A percentile compares a stretch with the other conserved stretches of the same genome.
Evolutionary conservation across 768 basidiomycete genomes (phyloP).

Genomic region (Dioszegia aurantiaca): DNA sequence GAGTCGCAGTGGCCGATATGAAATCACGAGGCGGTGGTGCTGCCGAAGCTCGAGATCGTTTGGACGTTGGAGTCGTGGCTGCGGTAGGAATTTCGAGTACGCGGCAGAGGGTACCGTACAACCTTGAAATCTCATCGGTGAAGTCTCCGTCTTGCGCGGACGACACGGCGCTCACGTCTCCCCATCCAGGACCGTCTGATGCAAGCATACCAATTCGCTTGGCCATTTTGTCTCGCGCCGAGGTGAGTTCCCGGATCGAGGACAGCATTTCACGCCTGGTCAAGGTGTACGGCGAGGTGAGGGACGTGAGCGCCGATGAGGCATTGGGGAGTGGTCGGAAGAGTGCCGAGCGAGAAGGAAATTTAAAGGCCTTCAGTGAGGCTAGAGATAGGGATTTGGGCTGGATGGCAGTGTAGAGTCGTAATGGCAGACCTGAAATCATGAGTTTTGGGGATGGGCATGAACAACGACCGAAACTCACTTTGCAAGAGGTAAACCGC

Average conservation of each 20-base stretch:
- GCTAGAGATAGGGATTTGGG: constrained; percentile 31
- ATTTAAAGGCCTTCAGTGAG: constrained; percentile 30
- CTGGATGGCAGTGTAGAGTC: constrained; percentile 32
- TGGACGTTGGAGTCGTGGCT: constrained; percentile 20
- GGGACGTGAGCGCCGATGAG: constrained; percentile 30
- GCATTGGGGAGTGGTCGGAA: constrained; percentile 37
- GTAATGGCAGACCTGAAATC: constrained; percentile 33
- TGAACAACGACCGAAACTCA: no score
- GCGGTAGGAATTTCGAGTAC: constrained; percentile 36
- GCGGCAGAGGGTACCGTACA: constrained; percentile 37
- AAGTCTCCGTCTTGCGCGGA: constrained; percentile 1
- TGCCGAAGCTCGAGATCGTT: constrained; percentile 21
- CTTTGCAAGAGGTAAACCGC: constrained; percentile 74
- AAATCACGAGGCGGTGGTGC: constrained; percentile 14
- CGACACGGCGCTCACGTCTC: constrained; percentile 26
- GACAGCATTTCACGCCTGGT: constrained; percentile 47
- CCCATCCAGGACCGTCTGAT: constrained; percentile 44
- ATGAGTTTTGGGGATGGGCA: no score
- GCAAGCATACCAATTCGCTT: constrained; percentile 43
- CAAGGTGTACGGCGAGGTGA: constrained; percentile 43
- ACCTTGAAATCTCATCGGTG: constrained; percentile 31
- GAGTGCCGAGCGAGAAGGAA: constrained; percentile 34
- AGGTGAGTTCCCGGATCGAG: constrained; percentile 32
- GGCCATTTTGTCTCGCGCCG: constrained; percentile 39
- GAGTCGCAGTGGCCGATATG: constrained; percentile 22